Percentiles rank a stretch among this genome's conserved stretches.
These are phyloP conservation scores for Pythium brachiatum DNA, from an alignment of 352 stramenopile genomes.

Conservation along the genomic window DNA sequence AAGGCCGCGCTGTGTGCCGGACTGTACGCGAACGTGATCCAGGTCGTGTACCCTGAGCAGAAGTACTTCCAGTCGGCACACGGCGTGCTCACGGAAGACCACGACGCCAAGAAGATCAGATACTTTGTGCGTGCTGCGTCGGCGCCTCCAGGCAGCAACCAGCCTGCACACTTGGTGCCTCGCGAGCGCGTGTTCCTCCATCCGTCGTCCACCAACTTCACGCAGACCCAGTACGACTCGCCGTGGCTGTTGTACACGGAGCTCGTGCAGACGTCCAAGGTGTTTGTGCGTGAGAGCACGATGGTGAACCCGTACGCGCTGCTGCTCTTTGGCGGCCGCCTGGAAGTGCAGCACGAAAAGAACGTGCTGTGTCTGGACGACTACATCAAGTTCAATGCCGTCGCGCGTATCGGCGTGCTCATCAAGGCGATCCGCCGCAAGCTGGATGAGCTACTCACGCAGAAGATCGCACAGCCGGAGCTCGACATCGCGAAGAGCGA, in stretches of 20 bases:
- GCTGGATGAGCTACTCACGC: conserved; percentile 91
- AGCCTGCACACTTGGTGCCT: conserved; percentile 11
- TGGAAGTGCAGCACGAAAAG: conserved; percentile 92
- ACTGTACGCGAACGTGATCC: conserved; percentile 77
- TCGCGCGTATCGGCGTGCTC: conserved; percentile 93
- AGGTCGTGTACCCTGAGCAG: conserved; percentile 88
- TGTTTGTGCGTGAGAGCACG: conserved; percentile 97
- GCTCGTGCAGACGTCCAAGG: conserved; percentile 95
- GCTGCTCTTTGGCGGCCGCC: conserved; percentile 96
- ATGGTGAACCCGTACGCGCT: conserved; percentile 97
- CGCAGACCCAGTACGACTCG: conserved; percentile 91
- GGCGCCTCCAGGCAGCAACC: conserved; percentile 4
- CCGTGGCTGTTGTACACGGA: conserved; percentile 96
- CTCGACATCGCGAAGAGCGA: conserved; percentile 89
- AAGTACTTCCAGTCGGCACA: conserved; percentile 95
- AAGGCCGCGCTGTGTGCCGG: conserved; percentile 84
- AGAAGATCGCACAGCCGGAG: conserved; percentile 93
- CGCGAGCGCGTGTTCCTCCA: conserved; percentile 96
- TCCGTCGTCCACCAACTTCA: conserved; percentile 91
- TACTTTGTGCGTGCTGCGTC: conserved; percentile 82
- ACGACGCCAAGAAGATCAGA: conserved; percentile 91
- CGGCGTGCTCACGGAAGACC: conserved; percentile 89
- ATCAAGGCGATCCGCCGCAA: conserved; percentile 94
- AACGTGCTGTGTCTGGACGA: conserved; percentile 80
- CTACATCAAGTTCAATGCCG: conserved; percentile 94